A percentile compares a stretch with the other conserved stretches of the same genome.
These are phyloP conservation scores for Pisolithus microcarpus DNA, from an alignment of 768 basidiomycete genomes.

Conservation along the genomic window DNA sequence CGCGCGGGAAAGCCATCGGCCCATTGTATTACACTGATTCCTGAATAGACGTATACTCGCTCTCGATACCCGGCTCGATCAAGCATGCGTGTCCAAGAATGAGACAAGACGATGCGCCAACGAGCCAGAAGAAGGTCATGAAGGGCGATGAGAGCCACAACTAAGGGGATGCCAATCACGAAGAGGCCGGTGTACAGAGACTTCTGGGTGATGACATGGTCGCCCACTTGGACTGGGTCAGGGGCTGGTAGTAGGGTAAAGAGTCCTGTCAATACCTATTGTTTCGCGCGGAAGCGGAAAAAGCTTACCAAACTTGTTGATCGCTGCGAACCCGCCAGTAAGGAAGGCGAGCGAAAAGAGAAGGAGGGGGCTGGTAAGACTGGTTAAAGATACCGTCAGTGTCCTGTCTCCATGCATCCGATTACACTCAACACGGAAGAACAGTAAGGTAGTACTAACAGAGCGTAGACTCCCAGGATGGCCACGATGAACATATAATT, in stretches of 20 bases:
- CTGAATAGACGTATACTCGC: constrained; percentile 80
- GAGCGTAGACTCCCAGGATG: constrained; percentile 74
- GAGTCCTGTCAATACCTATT: background rate
- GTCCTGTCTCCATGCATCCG: background rate
- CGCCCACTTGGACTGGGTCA: constrained; percentile 79
- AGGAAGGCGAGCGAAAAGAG: constrained; percentile 82
- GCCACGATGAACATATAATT: constrained; percentile 83
- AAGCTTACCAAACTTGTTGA: constrained; percentile 79
- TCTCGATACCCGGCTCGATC: constrained; percentile 93
- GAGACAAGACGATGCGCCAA: constrained; percentile 78
- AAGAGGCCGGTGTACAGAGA: constrained; percentile 84
- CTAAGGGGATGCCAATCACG: constrained; percentile 84
- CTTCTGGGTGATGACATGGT: constrained; percentile 81
- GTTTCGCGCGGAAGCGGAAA: background rate
- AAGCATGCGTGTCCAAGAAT: constrained; percentile 83
- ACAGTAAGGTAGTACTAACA: constrained; percentile 42
- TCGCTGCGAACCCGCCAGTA: constrained; percentile 82
- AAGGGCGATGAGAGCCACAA: constrained; percentile 74
- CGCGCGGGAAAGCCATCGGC: background rate
- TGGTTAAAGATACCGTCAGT: constrained; percentile 21
- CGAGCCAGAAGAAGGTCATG: constrained; percentile 88
- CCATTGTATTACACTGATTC: constrained; percentile 45
- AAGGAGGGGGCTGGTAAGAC: constrained; percentile 76
- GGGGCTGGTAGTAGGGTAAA: constrained; percentile 42
- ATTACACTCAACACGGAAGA: background rate